phyloP scores from a whole-genome alignment of 306 rosid genomes.

The Betula pendula region DNA sequence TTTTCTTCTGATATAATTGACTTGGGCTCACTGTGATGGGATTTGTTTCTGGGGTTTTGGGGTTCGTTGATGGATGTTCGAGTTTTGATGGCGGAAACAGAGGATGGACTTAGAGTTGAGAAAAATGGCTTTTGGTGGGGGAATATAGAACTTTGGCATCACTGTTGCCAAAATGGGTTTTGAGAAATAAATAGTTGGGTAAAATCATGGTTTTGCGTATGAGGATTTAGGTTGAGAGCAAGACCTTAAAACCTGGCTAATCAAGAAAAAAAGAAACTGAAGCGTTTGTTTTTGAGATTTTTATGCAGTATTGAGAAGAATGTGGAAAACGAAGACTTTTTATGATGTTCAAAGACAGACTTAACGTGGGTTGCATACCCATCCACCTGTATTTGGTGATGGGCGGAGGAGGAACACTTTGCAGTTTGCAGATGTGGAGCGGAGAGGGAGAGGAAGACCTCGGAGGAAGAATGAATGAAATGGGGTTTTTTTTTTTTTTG shows the following conservation, averaged over 20 bases:
- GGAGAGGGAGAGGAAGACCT: no score
- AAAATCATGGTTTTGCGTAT: slow-evolving; percentile 45
- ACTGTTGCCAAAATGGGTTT: slow-evolving; percentile 28
- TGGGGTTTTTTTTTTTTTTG: no score
- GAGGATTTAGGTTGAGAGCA: neutral
- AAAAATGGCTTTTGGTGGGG: slow-evolving; percentile 15
- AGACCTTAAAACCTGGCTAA: neutral
- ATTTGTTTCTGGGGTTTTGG: slow-evolving; percentile 14
- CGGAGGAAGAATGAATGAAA: no score
- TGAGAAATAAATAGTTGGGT: slow-evolving; percentile 29
- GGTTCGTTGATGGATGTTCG: slow-evolving; percentile 26
- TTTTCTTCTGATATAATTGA: slow-evolving; percentile 20
- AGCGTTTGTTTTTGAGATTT: no score
- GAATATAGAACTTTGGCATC: slow-evolving; percentile 22
- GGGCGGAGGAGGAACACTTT: no score
- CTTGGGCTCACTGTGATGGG: slow-evolving; percentile 21
- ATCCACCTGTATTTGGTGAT: neutral
- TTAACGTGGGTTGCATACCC: neutral
- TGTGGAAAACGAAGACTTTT: neutral
- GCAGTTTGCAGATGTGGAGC: no score
- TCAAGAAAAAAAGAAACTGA: no score
- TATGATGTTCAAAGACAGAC: neutral
- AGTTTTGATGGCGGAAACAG: slow-evolving; percentile 38
- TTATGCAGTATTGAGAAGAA: no score
- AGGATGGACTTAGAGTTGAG: slow-evolving; percentile 7